Conservation (phyloP, 257 asterid genomes). For the Nicotiana paniculata region DNA sequence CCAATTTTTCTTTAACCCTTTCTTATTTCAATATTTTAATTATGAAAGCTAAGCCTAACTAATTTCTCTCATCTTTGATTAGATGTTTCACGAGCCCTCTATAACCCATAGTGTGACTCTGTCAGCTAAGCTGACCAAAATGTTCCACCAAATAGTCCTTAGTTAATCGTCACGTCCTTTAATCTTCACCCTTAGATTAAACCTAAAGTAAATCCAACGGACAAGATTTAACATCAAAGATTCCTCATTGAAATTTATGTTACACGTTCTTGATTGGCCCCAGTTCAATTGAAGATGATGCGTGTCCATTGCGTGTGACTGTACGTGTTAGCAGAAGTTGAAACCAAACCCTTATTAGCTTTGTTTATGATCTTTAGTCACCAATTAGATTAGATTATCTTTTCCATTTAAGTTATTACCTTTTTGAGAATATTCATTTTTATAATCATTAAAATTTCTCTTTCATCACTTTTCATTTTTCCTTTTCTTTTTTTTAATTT, state of each 20-base stretch:
- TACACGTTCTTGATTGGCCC: conserved; percentile 1
- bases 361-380: not conserved
- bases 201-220: not conserved
- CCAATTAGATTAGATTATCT: conserved; percentile 8
- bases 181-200: not conserved
- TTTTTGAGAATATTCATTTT: not conserved
- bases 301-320: conserved; percentile 45
- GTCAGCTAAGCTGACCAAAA: not conserved
- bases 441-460: conserved; percentile 9
- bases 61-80: not conserved
- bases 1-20: not conserved
- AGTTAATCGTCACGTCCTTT: not conserved
- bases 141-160: not conserved
- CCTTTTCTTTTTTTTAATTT: not conserved
- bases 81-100: not conserved
- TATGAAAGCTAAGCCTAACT: not conserved
- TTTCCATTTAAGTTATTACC: not conserved
- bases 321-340: conserved; percentile 25
- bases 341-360: conserved; percentile 6
- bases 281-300: conserved; percentile 1
- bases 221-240: not conserved
- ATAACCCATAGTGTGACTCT: not conserved
- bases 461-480: conserved; percentile 15
- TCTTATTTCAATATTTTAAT: not conserved
- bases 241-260: not conserved